A percentile compares a stretch with the other conserved stretches of the same genome.
phyloP scores from a whole-genome alignment of 805 yeast genomes.

The Yarrowia sp. region DNA sequence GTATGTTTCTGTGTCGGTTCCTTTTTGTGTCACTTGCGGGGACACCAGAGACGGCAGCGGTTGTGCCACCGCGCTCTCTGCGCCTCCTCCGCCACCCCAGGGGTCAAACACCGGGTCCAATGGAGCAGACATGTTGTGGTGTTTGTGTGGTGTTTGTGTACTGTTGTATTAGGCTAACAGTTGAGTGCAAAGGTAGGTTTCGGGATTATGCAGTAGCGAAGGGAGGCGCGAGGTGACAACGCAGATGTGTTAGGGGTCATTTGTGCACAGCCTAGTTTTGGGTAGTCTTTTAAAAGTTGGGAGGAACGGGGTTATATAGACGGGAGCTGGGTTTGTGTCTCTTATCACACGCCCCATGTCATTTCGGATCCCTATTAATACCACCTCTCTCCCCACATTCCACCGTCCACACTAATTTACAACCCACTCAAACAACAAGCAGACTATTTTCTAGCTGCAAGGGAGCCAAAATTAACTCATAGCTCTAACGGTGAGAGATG shows the following conservation, averaged over 20 bases:
- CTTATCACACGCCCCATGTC: neutral
- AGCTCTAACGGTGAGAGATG: neutral
- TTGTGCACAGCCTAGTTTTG: neutral
- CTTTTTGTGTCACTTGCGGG: neutral
- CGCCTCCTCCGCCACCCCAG: conserved; percentile 13
- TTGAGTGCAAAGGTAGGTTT: neutral
- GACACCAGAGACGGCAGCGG: neutral
- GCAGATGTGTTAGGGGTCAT: neutral
- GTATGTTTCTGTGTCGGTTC: neutral
- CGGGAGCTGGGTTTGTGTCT: neutral
- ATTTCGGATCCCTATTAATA: neutral
- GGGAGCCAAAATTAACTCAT: conserved; percentile 4
- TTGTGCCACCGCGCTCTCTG: neutral
- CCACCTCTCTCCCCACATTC: neutral
- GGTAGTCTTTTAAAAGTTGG: too few relatives aligned
- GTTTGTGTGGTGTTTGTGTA: neutral
- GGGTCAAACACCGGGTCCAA: conserved; percentile 24
- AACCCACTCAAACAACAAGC: too few relatives aligned
- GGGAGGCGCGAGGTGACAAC: too few relatives aligned
- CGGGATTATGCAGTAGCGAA: neutral
- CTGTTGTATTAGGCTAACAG: neutral
- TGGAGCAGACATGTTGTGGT: neutral
- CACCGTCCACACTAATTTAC: neutral
- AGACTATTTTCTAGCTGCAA: neutral
- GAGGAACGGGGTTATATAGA: neutral